Conservation (phyloP, 1,284 basidiomycete genomes). For the Naganishia sp. region DNA sequence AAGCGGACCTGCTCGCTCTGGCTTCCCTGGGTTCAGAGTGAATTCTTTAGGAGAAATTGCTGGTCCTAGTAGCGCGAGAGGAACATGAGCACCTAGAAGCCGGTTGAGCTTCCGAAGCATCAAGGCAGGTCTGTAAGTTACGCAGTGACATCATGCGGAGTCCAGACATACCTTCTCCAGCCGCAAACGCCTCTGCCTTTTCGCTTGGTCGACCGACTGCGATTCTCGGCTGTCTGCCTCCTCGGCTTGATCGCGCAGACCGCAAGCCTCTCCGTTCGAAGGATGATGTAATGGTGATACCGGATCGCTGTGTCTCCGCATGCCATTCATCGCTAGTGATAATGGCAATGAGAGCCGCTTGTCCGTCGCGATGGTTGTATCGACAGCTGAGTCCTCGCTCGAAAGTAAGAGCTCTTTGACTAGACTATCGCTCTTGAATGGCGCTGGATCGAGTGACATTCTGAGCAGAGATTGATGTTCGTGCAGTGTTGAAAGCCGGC, state of each 20-base stretch:
- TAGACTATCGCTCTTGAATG: too few species aligned
- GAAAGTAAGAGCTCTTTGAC: too few species aligned
- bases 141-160: neutral
- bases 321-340: neutral
- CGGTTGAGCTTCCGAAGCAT: conserved; percentile 4
- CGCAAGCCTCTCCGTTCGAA: too few species aligned
- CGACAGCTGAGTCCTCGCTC: neutral
- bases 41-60: neutral
- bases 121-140: neutral
- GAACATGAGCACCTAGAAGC: conserved; percentile 10
- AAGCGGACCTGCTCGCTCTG: neutral
- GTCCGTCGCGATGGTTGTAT: too few species aligned
- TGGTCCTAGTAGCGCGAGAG: neutral
- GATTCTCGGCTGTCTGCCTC: neutral
- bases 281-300: neutral
- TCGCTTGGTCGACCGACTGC: neutral
- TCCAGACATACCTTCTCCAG: conserved; percentile 3
- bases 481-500: too few species aligned
- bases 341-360: neutral
- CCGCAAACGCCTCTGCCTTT: conserved; percentile 4
- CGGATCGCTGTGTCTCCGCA: conserved; percentile 5
- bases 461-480: too few species aligned
- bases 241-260: neutral
- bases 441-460: too few species aligned
- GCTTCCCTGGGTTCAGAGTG: neutral